Evolutionary conservation across 2,329 filamentous ascomycete genomes (phyloP).

Genomic region (Mariannaea sp.): DNA sequence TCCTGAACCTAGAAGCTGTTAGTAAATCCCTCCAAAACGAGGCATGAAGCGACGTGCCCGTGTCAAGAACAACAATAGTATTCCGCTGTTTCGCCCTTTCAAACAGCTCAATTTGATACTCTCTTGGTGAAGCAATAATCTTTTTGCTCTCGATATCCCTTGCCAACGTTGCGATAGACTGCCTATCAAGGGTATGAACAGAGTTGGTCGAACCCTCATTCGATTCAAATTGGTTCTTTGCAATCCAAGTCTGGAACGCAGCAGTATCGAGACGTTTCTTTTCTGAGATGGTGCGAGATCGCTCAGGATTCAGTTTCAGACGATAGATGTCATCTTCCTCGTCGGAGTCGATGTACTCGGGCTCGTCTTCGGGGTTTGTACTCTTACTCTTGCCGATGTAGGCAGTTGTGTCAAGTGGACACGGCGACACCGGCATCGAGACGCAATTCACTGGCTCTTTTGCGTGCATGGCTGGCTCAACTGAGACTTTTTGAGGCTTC

Average conservation of each 20-base stretch:
- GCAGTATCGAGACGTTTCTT: constrained; percentile 56
- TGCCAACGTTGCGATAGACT: constrained; percentile 42
- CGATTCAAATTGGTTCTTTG: constrained; percentile 44
- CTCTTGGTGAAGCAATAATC: constrained; percentile 78
- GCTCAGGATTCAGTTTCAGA: constrained; percentile 38
- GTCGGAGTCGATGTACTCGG: constrained; percentile 23
- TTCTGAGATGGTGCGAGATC: constrained; percentile 48
- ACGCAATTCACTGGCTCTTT: not conserved
- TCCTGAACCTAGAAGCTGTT: constrained; percentile 69
- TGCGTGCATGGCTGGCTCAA: not conserved
- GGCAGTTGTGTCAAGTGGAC: not conserved
- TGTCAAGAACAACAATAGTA: constrained; percentile 90
- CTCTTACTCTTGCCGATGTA: not conserved
- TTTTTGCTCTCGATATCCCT: constrained; percentile 46
- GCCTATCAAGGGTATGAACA: constrained; percentile 36
- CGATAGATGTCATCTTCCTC: constrained; percentile 37
- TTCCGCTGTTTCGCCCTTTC: constrained; percentile 85
- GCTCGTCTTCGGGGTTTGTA: constrained; percentile 7
- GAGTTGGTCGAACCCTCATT: constrained; percentile 35
- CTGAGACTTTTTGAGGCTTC: not conserved
- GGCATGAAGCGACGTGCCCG: constrained; percentile 55
- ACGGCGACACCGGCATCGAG: not conserved
- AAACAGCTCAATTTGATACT: constrained; percentile 92
- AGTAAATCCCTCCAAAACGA: not conserved
- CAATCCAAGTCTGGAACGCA: constrained; percentile 53